Evolutionary conservation across 148 eudicot species (phyloP).

Genomic region (Heliamphora exappendiculata): DNA sequence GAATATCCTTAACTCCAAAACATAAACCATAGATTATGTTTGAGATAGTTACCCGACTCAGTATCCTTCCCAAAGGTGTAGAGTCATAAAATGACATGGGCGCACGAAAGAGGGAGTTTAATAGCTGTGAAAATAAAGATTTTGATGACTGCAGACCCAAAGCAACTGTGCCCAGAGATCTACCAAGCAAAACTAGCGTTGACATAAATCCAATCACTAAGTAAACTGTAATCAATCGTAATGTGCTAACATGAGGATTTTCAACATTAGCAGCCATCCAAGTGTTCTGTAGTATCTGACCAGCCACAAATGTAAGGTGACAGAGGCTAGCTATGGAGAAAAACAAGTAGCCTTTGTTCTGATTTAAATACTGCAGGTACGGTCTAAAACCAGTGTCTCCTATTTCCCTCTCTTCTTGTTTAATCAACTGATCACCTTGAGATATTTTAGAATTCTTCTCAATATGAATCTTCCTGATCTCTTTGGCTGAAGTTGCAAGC

Average conservation of each 20-base stretch:
- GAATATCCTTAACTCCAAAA: background rate
- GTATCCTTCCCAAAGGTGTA: constrained; percentile 87
- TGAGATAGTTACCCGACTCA: constrained; percentile 55
- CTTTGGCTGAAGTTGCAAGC: constrained; percentile 27
- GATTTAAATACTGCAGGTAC: constrained; percentile 59
- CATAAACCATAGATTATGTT: background rate
- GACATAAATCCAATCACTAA: constrained; percentile 52
- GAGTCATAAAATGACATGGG: constrained; percentile 94
- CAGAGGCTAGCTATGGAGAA: constrained; percentile 41
- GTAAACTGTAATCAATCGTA: constrained; percentile 63
- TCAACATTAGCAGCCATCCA: constrained; percentile 96
- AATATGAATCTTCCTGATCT: constrained; percentile 27
- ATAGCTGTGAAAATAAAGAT: constrained; percentile 58
- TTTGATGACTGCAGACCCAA: constrained; percentile 72
- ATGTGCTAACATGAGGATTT: constrained; percentile 44
- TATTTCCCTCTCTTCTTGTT: constrained; percentile 72
- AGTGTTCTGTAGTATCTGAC: constrained; percentile 68
- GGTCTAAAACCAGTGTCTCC: constrained; percentile 83
- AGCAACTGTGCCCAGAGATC: constrained; percentile 49
- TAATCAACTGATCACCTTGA: constrained; percentile 59
- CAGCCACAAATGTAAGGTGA: constrained; percentile 38
- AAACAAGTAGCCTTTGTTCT: constrained; percentile 53
- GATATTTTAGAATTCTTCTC: constrained; percentile 29
- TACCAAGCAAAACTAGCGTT: constrained; percentile 36
- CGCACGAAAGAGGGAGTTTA: constrained; percentile 71